Percentiles rank a stretch among this genome's conserved stretches.
phyloP scores from a whole-genome alignment of 129 eudicot species.

The Heracleum sosnowskyi region DNA sequence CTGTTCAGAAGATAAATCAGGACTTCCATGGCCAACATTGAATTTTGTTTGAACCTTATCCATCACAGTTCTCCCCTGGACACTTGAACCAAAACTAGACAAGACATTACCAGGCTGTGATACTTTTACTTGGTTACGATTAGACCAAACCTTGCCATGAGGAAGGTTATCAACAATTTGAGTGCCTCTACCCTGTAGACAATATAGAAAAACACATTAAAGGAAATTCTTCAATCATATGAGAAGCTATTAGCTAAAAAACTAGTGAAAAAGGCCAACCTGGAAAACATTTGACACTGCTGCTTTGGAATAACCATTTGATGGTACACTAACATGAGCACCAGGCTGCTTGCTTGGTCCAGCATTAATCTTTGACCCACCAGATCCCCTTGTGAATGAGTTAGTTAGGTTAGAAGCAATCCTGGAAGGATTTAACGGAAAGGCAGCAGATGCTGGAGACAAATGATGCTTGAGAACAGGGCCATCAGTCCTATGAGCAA shows the following conservation, averaged over 20 bases:
- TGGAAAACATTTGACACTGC: slow-evolving; percentile 37
- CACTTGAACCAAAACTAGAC: slow-evolving; percentile 34
- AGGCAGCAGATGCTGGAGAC: slow-evolving; percentile 40
- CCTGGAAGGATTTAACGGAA: slow-evolving; percentile 22
- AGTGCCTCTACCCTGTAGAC: slow-evolving; percentile 48
- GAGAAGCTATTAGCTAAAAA: neutral
- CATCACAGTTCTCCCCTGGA: slow-evolving; percentile 23
- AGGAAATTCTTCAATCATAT: neutral
- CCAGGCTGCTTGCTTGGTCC: slow-evolving; percentile 43
- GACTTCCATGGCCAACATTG: slow-evolving; percentile 27
- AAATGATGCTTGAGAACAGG: slow-evolving; percentile 27
- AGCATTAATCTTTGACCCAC: slow-evolving; percentile 36
- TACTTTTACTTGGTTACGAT: slow-evolving; percentile 36
- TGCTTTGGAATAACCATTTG: slow-evolving; percentile 33
- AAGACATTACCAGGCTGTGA: slow-evolving; percentile 38
- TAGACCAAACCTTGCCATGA: slow-evolving; percentile 40
- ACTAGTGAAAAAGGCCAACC: slow-evolving; percentile 23
- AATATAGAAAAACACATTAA: neutral
- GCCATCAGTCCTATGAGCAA: slow-evolving; percentile 32
- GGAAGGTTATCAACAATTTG: slow-evolving; percentile 31
- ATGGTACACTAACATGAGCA: slow-evolving; percentile 21
- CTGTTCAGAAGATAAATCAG: slow-evolving; percentile 46
- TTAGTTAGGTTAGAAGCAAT: slow-evolving; percentile 39
- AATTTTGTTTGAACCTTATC: slow-evolving; percentile 45
- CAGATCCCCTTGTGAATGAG: slow-evolving; percentile 29